phyloP scores from a whole-genome alignment of 768 basidiomycete species.

The Hemileccinum impolitum region DNA sequence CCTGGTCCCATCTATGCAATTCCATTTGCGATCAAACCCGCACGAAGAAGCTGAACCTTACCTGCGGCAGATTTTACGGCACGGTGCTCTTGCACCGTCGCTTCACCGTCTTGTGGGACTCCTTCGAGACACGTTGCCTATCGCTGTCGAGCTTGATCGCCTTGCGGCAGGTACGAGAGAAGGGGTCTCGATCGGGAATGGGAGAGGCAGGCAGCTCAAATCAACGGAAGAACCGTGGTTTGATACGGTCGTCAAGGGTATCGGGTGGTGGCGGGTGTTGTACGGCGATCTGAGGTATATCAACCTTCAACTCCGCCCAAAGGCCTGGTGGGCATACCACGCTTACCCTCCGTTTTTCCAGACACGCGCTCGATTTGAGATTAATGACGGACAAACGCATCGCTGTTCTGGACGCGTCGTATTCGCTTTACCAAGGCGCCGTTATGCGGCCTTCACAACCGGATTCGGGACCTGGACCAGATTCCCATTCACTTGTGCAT shows the following conservation, averaged over 20 bases:
- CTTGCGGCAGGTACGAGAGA: slow-evolving; percentile 38
- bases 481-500: not conserved
- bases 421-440: slow-evolving; percentile 45
- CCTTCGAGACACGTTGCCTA: slow-evolving; percentile 73
- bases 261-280: slow-evolving; percentile 78
- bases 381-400: slow-evolving; percentile 65
- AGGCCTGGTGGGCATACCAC: not conserved
- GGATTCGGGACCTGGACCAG: not conserved
- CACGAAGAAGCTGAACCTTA: slow-evolving; percentile 78
- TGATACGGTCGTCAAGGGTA: slow-evolving; percentile 73
- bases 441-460: not conserved
- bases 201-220: slow-evolving; percentile 14
- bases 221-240: slow-evolving; percentile 34
- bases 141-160: slow-evolving; percentile 66
- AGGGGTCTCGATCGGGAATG: slow-evolving; percentile 4
- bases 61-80: slow-evolving; percentile 67
- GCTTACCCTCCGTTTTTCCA: slow-evolving; percentile 19
- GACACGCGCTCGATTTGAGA: slow-evolving; percentile 79
- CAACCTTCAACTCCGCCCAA: not conserved
- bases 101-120: slow-evolving; percentile 65
- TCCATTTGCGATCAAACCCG: slow-evolving; percentile 48
- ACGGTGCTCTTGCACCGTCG: slow-evolving; percentile 62
- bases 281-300: slow-evolving; percentile 58
- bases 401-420: slow-evolving; percentile 70
- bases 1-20: slow-evolving; percentile 31